Evolutionary conservation across 805 yeast genomes (phyloP), one percentile per base, ranked within the genome.

Genomic region (Wickerhamomyces canadensis): DNA sequence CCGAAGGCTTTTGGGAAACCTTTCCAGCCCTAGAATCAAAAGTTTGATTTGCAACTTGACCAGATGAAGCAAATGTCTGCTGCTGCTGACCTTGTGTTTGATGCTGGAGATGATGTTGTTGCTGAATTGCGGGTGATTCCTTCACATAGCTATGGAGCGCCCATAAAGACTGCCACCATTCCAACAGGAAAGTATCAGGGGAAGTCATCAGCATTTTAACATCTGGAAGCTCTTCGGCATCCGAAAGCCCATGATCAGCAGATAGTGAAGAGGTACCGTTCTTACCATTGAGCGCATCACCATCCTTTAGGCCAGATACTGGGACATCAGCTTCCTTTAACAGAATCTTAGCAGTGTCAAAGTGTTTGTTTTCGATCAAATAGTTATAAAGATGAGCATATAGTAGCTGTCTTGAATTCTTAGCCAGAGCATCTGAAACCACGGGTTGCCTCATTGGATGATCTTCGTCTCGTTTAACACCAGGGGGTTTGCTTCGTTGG

Each of bases 131-230:
- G 9, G 62, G 60, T 1, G 61, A 52, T 5, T 52, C 52, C 36
- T 65, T 63, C 5, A 74, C 65, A 35, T 63, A 67, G 9, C 68
- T 60, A 44, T 72, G 75, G n/a, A 70, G 40, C 13, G 71, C 60
- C 72, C 76, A 69, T 12, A 76, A 47, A 9, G 68, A 55, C 35
- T 67, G 64, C 78, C 79, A 76, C 81, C 81, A 76, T 44, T 76
- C 79, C 33, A 70, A 52, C 12, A 76, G 51, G 42, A 73, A 72
- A 0, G 76, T 64, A 16, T 71, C 74, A 4, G 65, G 62, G 1
- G 67, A 58, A 23, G 64, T 57, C 60, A 65, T 64, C 26, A 68
- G 51, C 68, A 65, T 67, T 39, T 66, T 59, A 2, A 62, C 59
- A 15, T 57, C 57, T 4, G 62, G 50, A 15, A 55, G 45, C 25